Evolutionary conservation across 1,284 basidiomycete species (phyloP), one percentile per base, ranked within the genome.

Genomic region (Wolfiporia cocos): DNA sequence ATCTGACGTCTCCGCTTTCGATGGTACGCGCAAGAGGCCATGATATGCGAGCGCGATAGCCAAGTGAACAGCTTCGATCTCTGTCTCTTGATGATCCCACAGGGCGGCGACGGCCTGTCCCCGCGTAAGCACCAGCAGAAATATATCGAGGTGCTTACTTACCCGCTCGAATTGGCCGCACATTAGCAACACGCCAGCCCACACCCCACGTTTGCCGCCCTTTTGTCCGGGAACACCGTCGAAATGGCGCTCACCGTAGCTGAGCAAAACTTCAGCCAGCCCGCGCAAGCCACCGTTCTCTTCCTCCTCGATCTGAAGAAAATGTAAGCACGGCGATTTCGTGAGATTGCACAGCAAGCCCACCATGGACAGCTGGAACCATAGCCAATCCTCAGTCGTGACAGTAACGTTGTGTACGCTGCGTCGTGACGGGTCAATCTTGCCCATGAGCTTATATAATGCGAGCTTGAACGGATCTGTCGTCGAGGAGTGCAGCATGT

Each of bases 311-410:
- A 82, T 71, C 78, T 83, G 48, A 36, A 10, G 4, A 12, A 4
- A 21, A 17, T 14, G 32, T 41, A 19, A 41, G 20, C 19, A 19
- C 28, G 39, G 17, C 28, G 1, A 24, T n/a, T 10, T 12, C 17
- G 19, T 28, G 37, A 20, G 3, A 29, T 35, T 34, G 21, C 11
- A 30, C 39, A 34, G 21, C 34, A n/a, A 22, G 49, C 63, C 17
- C 39, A 78, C 82, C 86, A 98, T 86, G 14, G 81, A 76, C 15
- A 99, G 76, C 68, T 99, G 95, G 69, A 96, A 81, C 95, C 95
- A 99, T 28, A 98, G 73, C 95, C 96, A 99, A 64, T 98, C 95
- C 60, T 98, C 95, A 3, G 92, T 95, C 5, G 91, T 95, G 14
- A 79, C 76, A 1, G 92, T 96, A 4, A 98, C 90, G 37, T 86